These are phyloP conservation scores for Rhodotorula taiwanensis DNA, from an alignment of 768 basidiomycete genomes.

Conservation along the genomic window DNA sequence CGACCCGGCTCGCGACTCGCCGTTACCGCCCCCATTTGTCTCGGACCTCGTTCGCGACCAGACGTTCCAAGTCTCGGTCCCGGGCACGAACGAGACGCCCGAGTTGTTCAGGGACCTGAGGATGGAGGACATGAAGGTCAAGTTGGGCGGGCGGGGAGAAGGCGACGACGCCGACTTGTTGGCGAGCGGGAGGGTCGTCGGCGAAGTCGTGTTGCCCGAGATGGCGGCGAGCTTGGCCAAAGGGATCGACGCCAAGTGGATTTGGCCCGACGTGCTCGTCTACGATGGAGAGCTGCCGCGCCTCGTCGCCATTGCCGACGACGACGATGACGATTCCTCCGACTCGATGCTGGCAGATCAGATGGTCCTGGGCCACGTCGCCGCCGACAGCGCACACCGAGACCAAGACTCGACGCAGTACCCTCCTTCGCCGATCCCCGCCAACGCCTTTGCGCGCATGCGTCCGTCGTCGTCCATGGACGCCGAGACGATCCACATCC, in stretches of 20 bases:
- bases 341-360: too few species aligned
- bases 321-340: neutral
- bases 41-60: conserved; percentile 7
- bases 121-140: conserved; percentile 35
- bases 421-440: conserved; percentile 32
- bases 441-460: conserved; percentile 36
- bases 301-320: neutral
- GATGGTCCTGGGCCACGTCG: too few species aligned
- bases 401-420: conserved; percentile 14
- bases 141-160: conserved; percentile 16
- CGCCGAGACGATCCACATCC: conserved; percentile 22
- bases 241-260: conserved; percentile 19
- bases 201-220: conserved; percentile 27
- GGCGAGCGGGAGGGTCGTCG: conserved; percentile 27
- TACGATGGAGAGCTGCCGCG: conserved; percentile 35
- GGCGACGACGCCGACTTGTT: conserved; percentile 29
- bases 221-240: conserved; percentile 8
- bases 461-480: conserved; percentile 13
- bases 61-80: conserved; percentile 14
- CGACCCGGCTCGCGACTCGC: conserved; percentile 5
- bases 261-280: conserved; percentile 35
- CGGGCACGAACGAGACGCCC: conserved; percentile 20
- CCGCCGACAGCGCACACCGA: too few species aligned
- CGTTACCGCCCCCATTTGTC: conserved; percentile 26
- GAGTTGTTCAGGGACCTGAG: conserved; percentile 31